These are phyloP conservation scores for Saturnispora sekii DNA, from an alignment of 805 yeast species.

Conservation along the genomic window DNA sequence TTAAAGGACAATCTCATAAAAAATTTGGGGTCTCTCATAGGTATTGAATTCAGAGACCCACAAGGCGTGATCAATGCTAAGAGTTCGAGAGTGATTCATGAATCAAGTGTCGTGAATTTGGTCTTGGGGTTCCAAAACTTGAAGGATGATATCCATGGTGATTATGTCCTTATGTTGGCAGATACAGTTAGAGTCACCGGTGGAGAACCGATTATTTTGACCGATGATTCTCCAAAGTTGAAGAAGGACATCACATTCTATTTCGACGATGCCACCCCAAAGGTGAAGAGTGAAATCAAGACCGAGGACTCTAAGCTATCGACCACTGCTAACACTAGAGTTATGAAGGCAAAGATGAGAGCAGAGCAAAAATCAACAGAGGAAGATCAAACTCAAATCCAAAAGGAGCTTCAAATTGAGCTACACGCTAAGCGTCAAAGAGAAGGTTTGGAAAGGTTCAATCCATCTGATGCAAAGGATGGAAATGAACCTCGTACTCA, in stretches of 20 bases:
- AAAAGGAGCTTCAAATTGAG: conserved; percentile 73
- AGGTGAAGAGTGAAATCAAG: conserved; percentile 6
- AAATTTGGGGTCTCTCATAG: conserved; percentile 81
- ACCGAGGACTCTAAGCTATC: conserved; percentile 7
- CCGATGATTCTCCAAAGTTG: conserved; percentile 55
- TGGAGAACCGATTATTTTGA: conserved; percentile 53
- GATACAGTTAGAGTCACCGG: conserved; percentile 72
- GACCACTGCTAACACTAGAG: conserved; percentile 41
- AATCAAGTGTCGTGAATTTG: conserved; percentile 67
- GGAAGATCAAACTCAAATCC: conserved; percentile 69
- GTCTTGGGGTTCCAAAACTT: conserved; percentile 70
- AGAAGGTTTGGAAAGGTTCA: conserved; percentile 75
- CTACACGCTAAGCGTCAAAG: conserved; percentile 79
- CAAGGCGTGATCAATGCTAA: conserved; percentile 63
- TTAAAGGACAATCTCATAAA: conserved; percentile 57
- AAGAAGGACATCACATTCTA: conserved; percentile 74
- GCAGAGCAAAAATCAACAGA: conserved; percentile 65
- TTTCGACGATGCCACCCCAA: conserved; percentile 46
- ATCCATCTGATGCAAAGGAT: conserved; percentile 66
- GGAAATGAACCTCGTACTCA: conserved; percentile 52
- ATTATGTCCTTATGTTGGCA: conserved; percentile 63
- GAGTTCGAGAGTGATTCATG: conserved; percentile 55
- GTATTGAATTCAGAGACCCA: conserved; percentile 82
- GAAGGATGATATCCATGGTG: conserved; percentile 40
- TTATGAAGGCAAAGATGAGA: conserved; percentile 69